A percentile compares a stretch with the other conserved stretches of the same genome.
phyloP scores from a whole-genome alignment of 192 early-diverging fungal genomes.

The Backusella psychrophila region DNA sequence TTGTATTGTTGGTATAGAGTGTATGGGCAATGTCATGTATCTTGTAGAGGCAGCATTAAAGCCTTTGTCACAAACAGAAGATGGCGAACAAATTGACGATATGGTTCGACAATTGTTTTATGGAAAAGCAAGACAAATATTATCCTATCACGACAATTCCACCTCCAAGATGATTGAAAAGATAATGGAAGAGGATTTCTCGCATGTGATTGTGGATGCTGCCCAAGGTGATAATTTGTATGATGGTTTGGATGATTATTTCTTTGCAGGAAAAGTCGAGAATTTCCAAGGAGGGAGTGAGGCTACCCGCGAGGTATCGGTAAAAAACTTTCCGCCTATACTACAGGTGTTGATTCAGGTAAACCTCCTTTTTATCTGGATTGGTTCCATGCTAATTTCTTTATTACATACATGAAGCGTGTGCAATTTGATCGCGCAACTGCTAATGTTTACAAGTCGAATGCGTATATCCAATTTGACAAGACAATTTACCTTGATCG shows the following conservation, averaged over 20 bases:
- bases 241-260: constrained; percentile 59
- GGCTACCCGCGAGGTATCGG: constrained; percentile 42
- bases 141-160: constrained; percentile 33
- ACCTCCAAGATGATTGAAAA: constrained; percentile 34
- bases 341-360: constrained; percentile 67
- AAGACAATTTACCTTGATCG: constrained; percentile 62
- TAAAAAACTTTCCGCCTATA: constrained; percentile 61
- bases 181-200: constrained; percentile 46
- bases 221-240: constrained; percentile 46
- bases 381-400: not conserved
- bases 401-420: constrained; percentile 29
- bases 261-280: constrained; percentile 40
- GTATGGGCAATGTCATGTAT: constrained; percentile 66
- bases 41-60: constrained; percentile 61
- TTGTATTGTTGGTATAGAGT: constrained; percentile 45
- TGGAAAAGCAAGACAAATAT: constrained; percentile 43
- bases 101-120: constrained; percentile 49
- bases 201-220: constrained; percentile 47
- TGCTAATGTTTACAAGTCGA: constrained; percentile 62
- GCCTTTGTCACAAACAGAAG: constrained; percentile 20
- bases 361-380: not conserved
- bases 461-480: constrained; percentile 64
- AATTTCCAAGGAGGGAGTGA: constrained; percentile 32
- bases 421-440: constrained; percentile 64
- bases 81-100: constrained; percentile 21